These are phyloP conservation scores for Didymella keratinophila DNA, from an alignment of 2,329 filamentous ascomycete species.

Conservation along the genomic window DNA sequence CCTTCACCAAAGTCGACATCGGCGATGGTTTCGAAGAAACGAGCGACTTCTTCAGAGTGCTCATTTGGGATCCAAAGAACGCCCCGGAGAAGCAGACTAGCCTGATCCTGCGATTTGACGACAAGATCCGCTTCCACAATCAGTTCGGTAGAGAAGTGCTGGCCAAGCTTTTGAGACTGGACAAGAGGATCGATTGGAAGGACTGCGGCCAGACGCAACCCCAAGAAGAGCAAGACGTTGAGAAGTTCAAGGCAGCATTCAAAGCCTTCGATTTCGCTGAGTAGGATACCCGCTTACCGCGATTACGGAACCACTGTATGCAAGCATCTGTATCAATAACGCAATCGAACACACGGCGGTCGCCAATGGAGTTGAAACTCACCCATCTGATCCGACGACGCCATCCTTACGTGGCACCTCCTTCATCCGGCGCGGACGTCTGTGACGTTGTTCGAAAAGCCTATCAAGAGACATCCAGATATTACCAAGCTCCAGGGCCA, in stretches of 20 bases:
- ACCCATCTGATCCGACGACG: background rate
- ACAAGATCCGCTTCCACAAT: conserved; percentile 80
- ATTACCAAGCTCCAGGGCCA: conserved; percentile 1
- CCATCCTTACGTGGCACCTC: background rate
- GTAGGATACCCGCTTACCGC: background rate
- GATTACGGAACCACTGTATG: background rate
- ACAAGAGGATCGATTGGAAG: conserved; percentile 82
- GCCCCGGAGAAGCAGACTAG: conserved; percentile 68
- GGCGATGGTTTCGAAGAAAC: conserved; percentile 54
- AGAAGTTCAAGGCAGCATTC: conserved; percentile 81
- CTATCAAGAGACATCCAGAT: background rate
- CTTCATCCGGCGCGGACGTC: background rate
- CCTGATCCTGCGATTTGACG: conserved; percentile 76
- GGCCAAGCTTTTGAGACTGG: conserved; percentile 83
- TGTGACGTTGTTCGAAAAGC: background rate
- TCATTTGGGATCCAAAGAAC: conserved; percentile 73
- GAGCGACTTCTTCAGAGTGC: conserved; percentile 78
- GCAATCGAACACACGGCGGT: conserved; percentile 3
- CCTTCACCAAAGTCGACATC: conserved; percentile 56
- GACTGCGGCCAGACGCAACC: conserved; percentile 79
- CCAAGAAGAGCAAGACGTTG: conserved; percentile 81
- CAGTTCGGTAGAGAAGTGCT: conserved; percentile 90
- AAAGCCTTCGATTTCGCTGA: conserved; percentile 81
- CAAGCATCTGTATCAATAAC: background rate
- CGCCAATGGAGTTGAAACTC: conserved; percentile 5